Percentiles rank a stretch among this genome's conserved stretches.
Evolutionary conservation across 371 early-diverging fungal species (phyloP).

Genomic region (Mortierella polycephala): DNA sequence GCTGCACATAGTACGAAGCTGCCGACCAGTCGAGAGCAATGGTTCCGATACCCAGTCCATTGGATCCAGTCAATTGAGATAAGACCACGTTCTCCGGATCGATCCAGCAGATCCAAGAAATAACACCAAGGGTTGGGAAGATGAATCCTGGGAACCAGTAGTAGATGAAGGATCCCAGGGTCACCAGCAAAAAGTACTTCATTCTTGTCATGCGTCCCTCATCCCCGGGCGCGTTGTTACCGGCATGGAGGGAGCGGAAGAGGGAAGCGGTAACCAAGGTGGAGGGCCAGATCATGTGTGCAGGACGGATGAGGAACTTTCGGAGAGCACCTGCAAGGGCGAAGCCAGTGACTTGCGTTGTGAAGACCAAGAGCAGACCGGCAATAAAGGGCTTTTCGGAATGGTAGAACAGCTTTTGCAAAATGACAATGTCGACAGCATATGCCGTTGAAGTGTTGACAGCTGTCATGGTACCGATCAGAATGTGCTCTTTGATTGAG

Average conservation of each 20-base stretch:
- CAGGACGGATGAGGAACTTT: conserved; percentile 81
- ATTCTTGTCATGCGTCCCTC: conserved; percentile 62
- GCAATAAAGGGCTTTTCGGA: conserved; percentile 72
- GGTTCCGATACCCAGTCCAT: conserved; percentile 46
- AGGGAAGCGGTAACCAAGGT: conserved; percentile 79
- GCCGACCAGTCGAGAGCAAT: conserved; percentile 52
- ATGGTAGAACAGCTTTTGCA: conserved; percentile 72
- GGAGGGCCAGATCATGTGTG: conserved; percentile 89
- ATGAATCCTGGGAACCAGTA: conserved; percentile 67
- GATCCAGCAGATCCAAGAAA: conserved; percentile 74
- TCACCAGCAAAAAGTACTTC: conserved; percentile 72
- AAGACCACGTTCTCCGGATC: conserved; percentile 68
- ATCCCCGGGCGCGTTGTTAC: conserved; percentile 34
- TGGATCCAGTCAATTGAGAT: conserved; percentile 63
- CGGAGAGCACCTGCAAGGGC: conserved; percentile 84
- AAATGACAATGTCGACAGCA: conserved; percentile 80
- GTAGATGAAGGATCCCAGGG: conserved; percentile 58
- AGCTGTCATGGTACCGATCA: conserved; percentile 75
- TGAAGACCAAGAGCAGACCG: conserved; percentile 67
- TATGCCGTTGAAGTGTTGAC: conserved; percentile 67
- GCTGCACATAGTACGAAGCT: conserved; percentile 37
- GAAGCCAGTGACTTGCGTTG: conserved; percentile 83
- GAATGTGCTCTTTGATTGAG: conserved; percentile 88
- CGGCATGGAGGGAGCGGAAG: conserved; percentile 76
- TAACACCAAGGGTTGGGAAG: conserved; percentile 60